phyloP scores from a whole-genome alignment of 345 rosid genomes.

The Arabis hirsuta region DNA sequence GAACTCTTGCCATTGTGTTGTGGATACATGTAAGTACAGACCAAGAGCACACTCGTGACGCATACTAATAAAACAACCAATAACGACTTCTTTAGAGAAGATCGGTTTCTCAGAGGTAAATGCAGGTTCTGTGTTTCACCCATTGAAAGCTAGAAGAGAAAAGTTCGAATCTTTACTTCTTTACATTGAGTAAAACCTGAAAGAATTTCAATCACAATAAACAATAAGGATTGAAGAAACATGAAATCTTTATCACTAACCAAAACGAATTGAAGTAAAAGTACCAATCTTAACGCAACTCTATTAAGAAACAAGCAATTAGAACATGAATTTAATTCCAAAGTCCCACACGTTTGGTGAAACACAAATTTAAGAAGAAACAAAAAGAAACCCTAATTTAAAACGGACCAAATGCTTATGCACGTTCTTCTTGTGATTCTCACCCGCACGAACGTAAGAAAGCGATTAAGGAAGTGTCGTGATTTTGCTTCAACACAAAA shows the following conservation, averaged over 20 bases:
- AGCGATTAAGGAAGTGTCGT: not conserved
- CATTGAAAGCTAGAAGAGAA: slow-evolving; percentile 50
- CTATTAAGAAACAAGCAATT: slow-evolving; percentile 29
- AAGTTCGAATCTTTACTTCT: slow-evolving; percentile 38
- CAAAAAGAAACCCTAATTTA: slow-evolving; percentile 4
- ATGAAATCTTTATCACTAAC: slow-evolving; percentile 11
- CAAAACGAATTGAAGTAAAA: not conserved
- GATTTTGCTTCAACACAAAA: not conserved
- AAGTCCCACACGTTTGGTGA: slow-evolving; percentile 40
- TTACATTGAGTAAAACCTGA: slow-evolving; percentile 36
- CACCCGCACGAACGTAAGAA: slow-evolving; percentile 26
- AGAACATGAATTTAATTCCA: not conserved
- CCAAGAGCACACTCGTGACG: slow-evolving; percentile 73
- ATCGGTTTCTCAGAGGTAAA: slow-evolving; percentile 63
- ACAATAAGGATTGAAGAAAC: not conserved
- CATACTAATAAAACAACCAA: slow-evolving; percentile 78
- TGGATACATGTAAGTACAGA: slow-evolving; percentile 80
- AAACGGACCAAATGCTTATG: not conserved
- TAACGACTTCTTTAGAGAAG: slow-evolving; percentile 79
- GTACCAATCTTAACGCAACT: slow-evolving; percentile 27
- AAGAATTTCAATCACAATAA: not conserved
- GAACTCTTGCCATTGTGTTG: slow-evolving; percentile 53
- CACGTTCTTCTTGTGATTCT: slow-evolving; percentile 45
- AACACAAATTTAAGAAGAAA: not conserved
- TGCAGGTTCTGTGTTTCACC: slow-evolving; percentile 76